phyloP scores from a whole-genome alignment of 108 stramenopile species.

The Nitzschia sp. region DNA sequence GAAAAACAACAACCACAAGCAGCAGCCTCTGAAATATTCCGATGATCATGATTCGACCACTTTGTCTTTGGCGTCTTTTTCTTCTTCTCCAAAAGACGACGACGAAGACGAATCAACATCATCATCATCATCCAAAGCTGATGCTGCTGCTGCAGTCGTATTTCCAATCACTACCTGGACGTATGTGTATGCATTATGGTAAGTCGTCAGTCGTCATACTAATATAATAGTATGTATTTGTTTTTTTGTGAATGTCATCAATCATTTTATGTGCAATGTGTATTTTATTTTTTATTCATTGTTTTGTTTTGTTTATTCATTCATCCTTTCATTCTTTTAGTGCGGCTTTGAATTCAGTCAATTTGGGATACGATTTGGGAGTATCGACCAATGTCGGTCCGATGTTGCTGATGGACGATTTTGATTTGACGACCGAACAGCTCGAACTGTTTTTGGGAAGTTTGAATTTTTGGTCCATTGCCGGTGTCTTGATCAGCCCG shows the following conservation, averaged over 20 bases:
- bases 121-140: too few relatives aligned
- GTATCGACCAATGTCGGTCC: conserved; percentile 40
- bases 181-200: background rate
- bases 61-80: too few relatives aligned
- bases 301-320: background rate
- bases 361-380: conserved; percentile 66
- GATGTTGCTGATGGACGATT: conserved; percentile 38
- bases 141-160: too few relatives aligned
- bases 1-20: too few relatives aligned
- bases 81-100: too few relatives aligned
- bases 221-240: background rate
- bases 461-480: conserved; percentile 70
- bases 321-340: conserved; percentile 54
- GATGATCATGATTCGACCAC: too few relatives aligned
- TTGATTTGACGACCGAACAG: conserved; percentile 48
- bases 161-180: background rate
- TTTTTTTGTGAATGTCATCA: background rate
- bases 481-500: conserved; percentile 57
- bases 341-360: conserved; percentile 79
- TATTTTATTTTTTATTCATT: too few relatives aligned
- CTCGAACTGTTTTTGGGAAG: conserved; percentile 69
- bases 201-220: background rate
- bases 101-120: too few relatives aligned
- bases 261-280: too few relatives aligned
- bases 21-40: too few relatives aligned